A percentile compares a stretch with the other conserved stretches of the same genome.
phyloP scores from a whole-genome alignment of 2,329 filamentous ascomycete genomes.

The Penicillium verrucosum region DNA sequence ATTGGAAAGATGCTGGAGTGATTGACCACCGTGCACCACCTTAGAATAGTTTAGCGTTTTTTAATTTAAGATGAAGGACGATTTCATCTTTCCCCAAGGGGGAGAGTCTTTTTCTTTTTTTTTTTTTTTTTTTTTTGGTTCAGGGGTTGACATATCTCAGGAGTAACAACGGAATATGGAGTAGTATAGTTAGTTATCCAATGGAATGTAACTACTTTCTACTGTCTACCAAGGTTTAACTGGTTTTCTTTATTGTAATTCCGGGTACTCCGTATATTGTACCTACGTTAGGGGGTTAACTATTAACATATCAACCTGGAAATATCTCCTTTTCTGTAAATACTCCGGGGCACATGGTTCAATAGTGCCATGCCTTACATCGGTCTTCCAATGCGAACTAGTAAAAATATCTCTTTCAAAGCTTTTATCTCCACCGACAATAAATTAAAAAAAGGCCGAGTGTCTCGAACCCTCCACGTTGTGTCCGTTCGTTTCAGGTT shows the following conservation, averaged over 20 bases:
- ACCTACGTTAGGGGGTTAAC: not conserved
- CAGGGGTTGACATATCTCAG: not conserved
- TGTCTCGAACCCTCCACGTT: not conserved
- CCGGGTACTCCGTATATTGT: not conserved
- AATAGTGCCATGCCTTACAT: not conserved
- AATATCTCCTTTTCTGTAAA: not conserved
- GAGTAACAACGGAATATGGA: too few species aligned
- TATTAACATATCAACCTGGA: not conserved
- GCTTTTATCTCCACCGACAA: not conserved
- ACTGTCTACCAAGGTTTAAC: not conserved
- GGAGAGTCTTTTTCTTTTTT: not conserved
- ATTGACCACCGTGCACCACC: constrained; percentile 18
- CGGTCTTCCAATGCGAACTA: not conserved
- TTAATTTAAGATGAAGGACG: constrained; percentile 25
- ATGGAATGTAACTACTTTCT: too few species aligned
- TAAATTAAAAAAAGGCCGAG: not conserved
- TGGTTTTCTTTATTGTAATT: not conserved
- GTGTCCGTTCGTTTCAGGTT: constrained; percentile 13
- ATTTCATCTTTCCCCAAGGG: not conserved
- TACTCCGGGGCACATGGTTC: constrained; percentile 8
- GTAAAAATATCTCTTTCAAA: not conserved
- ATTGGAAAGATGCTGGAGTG: constrained; percentile 14
- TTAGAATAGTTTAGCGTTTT: constrained; percentile 18
- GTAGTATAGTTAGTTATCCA: not conserved
- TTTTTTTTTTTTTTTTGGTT: not conserved